Evolutionary conservation across 768 basidiomycete genomes (phyloP).

Genomic region (Pleurotus tuoliensis): DNA sequence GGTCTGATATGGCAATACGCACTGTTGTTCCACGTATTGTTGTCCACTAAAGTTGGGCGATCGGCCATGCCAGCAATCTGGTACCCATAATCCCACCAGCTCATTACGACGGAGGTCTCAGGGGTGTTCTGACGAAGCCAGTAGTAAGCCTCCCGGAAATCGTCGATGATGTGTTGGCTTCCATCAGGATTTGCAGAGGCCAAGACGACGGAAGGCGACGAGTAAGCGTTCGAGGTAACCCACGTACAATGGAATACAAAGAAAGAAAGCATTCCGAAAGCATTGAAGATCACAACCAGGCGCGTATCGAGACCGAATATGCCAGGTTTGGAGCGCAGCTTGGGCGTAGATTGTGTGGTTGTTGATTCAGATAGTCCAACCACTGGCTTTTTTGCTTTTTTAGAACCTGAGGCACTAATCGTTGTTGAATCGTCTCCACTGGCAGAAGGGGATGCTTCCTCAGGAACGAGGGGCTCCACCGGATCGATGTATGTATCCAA

Average conservation of each 20-base stretch:
- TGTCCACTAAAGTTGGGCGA: constrained; percentile 92
- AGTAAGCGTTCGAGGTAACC: constrained; percentile 93
- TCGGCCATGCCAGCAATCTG: constrained; percentile 99
- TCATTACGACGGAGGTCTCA: constrained; percentile 91
- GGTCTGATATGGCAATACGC: constrained; percentile 26
- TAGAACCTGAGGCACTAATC: constrained; percentile 29
- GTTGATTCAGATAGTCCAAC: constrained; percentile 31
- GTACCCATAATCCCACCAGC: constrained; percentile 99
- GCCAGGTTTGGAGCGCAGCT: constrained; percentile 43
- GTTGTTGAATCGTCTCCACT: constrained; percentile 25
- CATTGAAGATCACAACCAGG: constrained; percentile 66
- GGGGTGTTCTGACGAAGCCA: constrained; percentile 97
- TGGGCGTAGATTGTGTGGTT: constrained; percentile 17
- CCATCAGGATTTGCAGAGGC: constrained; percentile 79
- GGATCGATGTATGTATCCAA: constrained; percentile 92
- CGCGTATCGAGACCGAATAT: constrained; percentile 88
- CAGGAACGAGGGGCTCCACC: constrained; percentile 48
- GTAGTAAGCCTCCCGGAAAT: constrained; percentile 99
- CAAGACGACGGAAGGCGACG: constrained; percentile 95
- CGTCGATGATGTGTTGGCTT: constrained; percentile 92
- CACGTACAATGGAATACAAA: constrained; percentile 98
- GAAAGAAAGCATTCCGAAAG: constrained; percentile 74
- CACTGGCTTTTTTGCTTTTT: constrained; percentile 55
- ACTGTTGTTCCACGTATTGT: constrained; percentile 99
- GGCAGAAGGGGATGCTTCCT: constrained; percentile 21